A percentile compares a stretch with the other conserved stretches of the same genome.
phyloP scores from a whole-genome alignment of 2,329 filamentous ascomycete genomes.

The Cryphonectria radicalis region DNA sequence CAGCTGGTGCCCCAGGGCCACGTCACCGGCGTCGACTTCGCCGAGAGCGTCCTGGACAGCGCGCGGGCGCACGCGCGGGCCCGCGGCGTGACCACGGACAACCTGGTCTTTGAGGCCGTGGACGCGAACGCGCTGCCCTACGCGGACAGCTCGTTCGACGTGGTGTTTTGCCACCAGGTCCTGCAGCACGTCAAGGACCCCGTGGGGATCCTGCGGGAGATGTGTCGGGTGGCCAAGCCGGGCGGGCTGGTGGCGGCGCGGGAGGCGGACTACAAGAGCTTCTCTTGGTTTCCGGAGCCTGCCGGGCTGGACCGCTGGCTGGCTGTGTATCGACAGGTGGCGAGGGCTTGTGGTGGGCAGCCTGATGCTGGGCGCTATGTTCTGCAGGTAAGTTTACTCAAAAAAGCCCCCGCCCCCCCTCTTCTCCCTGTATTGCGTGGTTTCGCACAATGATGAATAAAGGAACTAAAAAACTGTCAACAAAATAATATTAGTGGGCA shows the following conservation, averaged over 20 bases:
- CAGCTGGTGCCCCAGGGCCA: conserved; percentile 45
- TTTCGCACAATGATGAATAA: too few species aligned
- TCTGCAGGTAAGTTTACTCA: conserved; percentile 9
- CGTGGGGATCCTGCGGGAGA: conserved; percentile 43
- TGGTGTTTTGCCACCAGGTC: conserved; percentile 49
- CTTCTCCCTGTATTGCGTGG: too few species aligned
- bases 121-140: conserved; percentile 46
- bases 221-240: conserved; percentile 47
- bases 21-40: conserved; percentile 46
- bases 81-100: conserved; percentile 31
- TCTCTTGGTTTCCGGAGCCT: conserved; percentile 22
- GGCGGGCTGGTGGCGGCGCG: conserved; percentile 47
- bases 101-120: conserved; percentile 37
- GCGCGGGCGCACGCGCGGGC: conserved; percentile 34
- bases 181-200: conserved; percentile 45
- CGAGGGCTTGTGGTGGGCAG: conserved; percentile 20
- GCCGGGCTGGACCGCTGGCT: conserved; percentile 21
- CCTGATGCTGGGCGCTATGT: conserved; percentile 25
- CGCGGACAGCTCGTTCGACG: conserved; percentile 45
- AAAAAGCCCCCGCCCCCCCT: too few species aligned
- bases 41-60: conserved; percentile 37
- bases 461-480: background rate
- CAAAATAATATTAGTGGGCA: conserved; percentile 17
- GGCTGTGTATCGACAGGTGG: conserved; percentile 13
- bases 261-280: conserved; percentile 33